These are phyloP conservation scores for Chaetomium olivaceum DNA, from an alignment of 2,329 filamentous ascomycete species.

Conservation along the genomic window DNA sequence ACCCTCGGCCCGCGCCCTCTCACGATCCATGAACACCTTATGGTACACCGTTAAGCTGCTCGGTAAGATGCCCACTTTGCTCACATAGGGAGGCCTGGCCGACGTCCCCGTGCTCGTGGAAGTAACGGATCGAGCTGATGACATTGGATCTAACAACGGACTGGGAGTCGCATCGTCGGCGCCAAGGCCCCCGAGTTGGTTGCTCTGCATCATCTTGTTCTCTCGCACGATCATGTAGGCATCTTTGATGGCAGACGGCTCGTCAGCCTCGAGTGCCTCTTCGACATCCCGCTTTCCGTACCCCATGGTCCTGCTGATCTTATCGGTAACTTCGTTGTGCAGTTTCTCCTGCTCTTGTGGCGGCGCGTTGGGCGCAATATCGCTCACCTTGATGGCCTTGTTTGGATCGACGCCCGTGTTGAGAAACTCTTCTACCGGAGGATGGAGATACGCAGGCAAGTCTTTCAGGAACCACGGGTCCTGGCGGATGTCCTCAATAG, in stretches of 20 bases:
- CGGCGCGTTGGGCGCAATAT: slow-evolving; percentile 77
- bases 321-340: slow-evolving; percentile 88
- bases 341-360: slow-evolving; percentile 82
- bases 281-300: slow-evolving; percentile 94
- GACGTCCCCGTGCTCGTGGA: slow-evolving; percentile 51
- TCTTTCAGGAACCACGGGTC: slow-evolving; percentile 94
- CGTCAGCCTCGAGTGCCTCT: slow-evolving; percentile 85
- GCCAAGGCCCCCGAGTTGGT: slow-evolving; percentile 54
- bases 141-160: slow-evolving; percentile 55
- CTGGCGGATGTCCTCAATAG: slow-evolving; percentile 87
- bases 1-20: slow-evolving; percentile 53
- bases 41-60: slow-evolving; percentile 91
- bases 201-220: slow-evolving; percentile 95
- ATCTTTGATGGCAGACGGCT: slow-evolving; percentile 97
- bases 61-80: slow-evolving; percentile 87
- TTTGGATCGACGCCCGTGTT: slow-evolving; percentile 93
- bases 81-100: slow-evolving; percentile 63
- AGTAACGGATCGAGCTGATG: slow-evolving; percentile 55
- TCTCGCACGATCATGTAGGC: slow-evolving; percentile 97
- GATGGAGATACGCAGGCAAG: slow-evolving; percentile 81
- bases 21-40: slow-evolving; percentile 81
- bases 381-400: slow-evolving; percentile 81
- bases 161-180: slow-evolving; percentile 39
- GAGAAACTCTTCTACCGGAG: slow-evolving; percentile 86
- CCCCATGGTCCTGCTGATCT: slow-evolving; percentile 97